phyloP scores from a whole-genome alignment of 495 filamentous ascomycete species.

The Penicillium diatomitis region DNA sequence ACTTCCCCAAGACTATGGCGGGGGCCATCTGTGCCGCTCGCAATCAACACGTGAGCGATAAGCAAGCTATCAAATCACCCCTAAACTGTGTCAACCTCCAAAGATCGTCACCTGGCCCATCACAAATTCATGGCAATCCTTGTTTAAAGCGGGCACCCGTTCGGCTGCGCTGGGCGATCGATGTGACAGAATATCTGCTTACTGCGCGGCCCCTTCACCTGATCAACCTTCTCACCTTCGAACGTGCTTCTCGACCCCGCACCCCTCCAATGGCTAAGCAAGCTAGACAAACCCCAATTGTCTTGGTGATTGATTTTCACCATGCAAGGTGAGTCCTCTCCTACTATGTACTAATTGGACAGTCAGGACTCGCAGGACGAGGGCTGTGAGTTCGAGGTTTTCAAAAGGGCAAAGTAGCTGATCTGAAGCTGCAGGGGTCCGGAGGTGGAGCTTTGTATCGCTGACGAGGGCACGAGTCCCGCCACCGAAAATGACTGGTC shows the following conservation, averaged over 20 bases:
- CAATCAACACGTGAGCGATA: slow-evolving; percentile 22
- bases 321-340: slow-evolving; percentile 60
- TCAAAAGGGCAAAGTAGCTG: too few species aligned
- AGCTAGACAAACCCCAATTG: slow-evolving; percentile 46
- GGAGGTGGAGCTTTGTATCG: slow-evolving; percentile 89
- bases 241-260: not conserved
- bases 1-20: not conserved
- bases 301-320: slow-evolving; percentile 93
- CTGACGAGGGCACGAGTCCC: slow-evolving; percentile 69
- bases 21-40: slow-evolving; percentile 16
- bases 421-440: slow-evolving; percentile 54
- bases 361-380: too few species aligned
- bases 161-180: slow-evolving; percentile 1
- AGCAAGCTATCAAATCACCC: slow-evolving; percentile 13
- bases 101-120: slow-evolving; percentile 3
- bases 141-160: not conserved
- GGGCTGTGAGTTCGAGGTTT: too few species aligned
- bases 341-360: not conserved
- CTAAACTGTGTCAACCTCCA: slow-evolving; percentile 7
- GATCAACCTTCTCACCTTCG: too few species aligned
- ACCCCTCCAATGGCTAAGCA: slow-evolving; percentile 24
- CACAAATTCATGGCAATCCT: slow-evolving; percentile 6
- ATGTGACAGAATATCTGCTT: too few species aligned
- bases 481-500: slow-evolving; percentile 85
- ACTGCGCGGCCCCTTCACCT: too few species aligned